Evolutionary conservation across 208 protist genomes (phyloP).

Genomic region (Giardia muris): DNA sequence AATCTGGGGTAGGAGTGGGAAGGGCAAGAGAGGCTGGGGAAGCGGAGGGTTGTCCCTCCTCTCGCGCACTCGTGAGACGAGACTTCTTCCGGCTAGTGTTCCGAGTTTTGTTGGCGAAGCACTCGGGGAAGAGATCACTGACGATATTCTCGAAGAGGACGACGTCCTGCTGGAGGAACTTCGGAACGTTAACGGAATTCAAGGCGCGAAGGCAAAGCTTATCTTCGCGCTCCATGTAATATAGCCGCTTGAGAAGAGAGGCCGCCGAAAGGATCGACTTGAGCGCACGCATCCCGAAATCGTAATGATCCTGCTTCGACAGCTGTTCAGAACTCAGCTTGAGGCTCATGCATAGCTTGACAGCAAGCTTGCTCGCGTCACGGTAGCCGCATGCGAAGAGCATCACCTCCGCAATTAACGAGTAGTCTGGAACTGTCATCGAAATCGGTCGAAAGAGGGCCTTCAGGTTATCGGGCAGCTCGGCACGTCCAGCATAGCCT

Average conservation of each 20-base stretch:
- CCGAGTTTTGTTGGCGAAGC: background rate
- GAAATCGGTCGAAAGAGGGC: constrained; percentile 88
- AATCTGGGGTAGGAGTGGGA: background rate
- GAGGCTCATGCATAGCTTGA: constrained; percentile 94
- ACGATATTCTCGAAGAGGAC: constrained; percentile 51
- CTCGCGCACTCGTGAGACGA: background rate
- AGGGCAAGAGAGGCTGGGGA: background rate
- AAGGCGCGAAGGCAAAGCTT: constrained; percentile 80
- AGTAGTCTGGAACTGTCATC: constrained; percentile 89
- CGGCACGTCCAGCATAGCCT: constrained; percentile 83
- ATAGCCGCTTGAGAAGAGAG: constrained; percentile 28
- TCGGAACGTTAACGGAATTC: constrained; percentile 86
- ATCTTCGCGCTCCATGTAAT: constrained; percentile 51
- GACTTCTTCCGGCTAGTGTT: background rate
- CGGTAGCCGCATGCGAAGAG: constrained; percentile 59
- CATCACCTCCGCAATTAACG: constrained; percentile 94
- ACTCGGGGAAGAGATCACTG: constrained; percentile 48
- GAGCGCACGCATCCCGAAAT: constrained; percentile 56
- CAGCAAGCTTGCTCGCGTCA: constrained; percentile 58
- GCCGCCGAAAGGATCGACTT: constrained; percentile 50
- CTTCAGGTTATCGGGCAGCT: constrained; percentile 94
- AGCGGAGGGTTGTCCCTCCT: background rate
- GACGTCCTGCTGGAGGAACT: constrained; percentile 57
- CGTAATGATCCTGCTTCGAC: constrained; percentile 58
- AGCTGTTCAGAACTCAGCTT: constrained; percentile 53